These are phyloP conservation scores for Umbelopsis sp. DNA, from an alignment of 192 early-diverging fungal genomes.

Conservation along the genomic window DNA sequence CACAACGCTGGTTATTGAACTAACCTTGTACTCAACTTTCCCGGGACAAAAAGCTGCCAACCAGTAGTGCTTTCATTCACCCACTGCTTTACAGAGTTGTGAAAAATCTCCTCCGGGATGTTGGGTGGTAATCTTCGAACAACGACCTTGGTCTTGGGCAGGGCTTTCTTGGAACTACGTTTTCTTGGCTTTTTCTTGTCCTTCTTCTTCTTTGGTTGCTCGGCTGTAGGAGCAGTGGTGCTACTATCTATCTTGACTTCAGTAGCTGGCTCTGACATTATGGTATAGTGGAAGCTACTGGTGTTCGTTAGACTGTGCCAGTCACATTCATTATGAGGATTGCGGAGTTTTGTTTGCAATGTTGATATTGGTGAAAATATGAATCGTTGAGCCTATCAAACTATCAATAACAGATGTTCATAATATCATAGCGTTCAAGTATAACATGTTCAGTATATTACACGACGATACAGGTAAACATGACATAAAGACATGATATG, in stretches of 20 bases:
- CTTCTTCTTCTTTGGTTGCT: slow-evolving; percentile 25
- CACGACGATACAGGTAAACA: too few relatives aligned
- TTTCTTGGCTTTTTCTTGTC: slow-evolving; percentile 25
- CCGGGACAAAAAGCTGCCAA: slow-evolving; percentile 60
- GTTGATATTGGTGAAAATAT: too few relatives aligned
- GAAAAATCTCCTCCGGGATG: slow-evolving; percentile 72
- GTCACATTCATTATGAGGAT: too few relatives aligned
- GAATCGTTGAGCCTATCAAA: too few relatives aligned
- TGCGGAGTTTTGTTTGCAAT: too few relatives aligned
- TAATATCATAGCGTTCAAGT: too few relatives aligned
- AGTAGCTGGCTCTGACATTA: background rate
- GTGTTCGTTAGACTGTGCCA: too few relatives aligned
- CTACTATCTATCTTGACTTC: background rate
- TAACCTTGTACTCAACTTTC: slow-evolving; percentile 79
- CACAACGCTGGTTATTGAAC: background rate
- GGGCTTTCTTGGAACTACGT: slow-evolving; percentile 30
- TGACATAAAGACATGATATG: too few relatives aligned
- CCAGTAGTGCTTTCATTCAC: slow-evolving; percentile 48
- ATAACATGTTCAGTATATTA: too few relatives aligned
- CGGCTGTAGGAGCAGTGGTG: background rate
- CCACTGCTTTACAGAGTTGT: slow-evolving; percentile 62
- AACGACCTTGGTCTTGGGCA: slow-evolving; percentile 68
- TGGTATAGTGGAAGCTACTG: background rate
- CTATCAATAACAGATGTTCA: too few relatives aligned
- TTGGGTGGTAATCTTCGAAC: slow-evolving; percentile 77